Evolutionary conservation across 2,329 filamentous ascomycete genomes (phyloP).

Genomic region (Sordariomycetes sp.): DNA sequence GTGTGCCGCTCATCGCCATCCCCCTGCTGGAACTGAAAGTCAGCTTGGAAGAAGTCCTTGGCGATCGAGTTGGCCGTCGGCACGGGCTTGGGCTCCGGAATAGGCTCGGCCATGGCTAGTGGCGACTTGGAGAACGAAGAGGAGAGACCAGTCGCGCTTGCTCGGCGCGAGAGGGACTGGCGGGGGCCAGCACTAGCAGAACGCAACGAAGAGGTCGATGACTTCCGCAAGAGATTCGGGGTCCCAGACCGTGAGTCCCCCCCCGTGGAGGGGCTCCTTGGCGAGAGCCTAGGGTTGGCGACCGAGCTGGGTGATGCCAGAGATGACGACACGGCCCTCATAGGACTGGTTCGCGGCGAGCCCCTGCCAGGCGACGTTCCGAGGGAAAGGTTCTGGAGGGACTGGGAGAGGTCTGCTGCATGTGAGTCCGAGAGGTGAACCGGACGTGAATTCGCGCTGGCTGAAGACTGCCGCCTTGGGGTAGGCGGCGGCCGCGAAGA

Average conservation of each 20-base stretch:
- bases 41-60: constrained; percentile 53
- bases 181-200: constrained; percentile 26
- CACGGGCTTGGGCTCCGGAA: constrained; percentile 20
- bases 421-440: not conserved
- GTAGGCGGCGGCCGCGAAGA: constrained; percentile 6
- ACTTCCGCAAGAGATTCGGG: constrained; percentile 38
- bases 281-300: constrained; percentile 23
- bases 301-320: constrained; percentile 21
- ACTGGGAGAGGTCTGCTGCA: not conserved
- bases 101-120: constrained; percentile 11
- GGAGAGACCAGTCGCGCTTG: constrained; percentile 30
- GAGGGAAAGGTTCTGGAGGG: constrained; percentile 4
- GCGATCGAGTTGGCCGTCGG: constrained; percentile 46
- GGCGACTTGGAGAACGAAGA: constrained; percentile 28
- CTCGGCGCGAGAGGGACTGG: constrained; percentile 27
- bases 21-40: constrained; percentile 50
- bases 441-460: not conserved
- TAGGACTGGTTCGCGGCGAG: not conserved
- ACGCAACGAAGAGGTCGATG: constrained; percentile 43
- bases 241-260: constrained; percentile 31
- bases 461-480: constrained; percentile 5
- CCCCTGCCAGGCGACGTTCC: not conserved
- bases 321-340: constrained; percentile 6
- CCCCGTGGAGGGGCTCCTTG: constrained; percentile 25
- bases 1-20: constrained; percentile 23